Conservation (phyloP, 208 protist species). For the Leishmania amazonensis region DNA sequence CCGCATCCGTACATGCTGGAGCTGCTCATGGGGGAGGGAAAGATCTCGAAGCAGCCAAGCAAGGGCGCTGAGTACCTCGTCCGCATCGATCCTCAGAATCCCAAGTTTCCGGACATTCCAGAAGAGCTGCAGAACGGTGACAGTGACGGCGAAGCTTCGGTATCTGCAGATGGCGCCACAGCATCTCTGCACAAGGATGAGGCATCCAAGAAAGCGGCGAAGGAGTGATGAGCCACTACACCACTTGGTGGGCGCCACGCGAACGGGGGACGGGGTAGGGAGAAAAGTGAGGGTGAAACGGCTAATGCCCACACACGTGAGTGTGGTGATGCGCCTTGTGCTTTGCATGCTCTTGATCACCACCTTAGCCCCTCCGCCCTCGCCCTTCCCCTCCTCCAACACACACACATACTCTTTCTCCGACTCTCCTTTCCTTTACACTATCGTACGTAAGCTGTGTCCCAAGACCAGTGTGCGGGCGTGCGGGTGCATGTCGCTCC, state of each 20-base stretch:
- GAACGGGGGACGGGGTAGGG: neutral
- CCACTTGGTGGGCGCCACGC: neutral
- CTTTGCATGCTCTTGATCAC: neutral
- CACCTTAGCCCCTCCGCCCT: neutral
- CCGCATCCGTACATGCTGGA: constrained; percentile 92
- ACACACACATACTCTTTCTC: neutral
- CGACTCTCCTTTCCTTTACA: neutral
- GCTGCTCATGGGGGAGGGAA: constrained; percentile 66
- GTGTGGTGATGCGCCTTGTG: no score
- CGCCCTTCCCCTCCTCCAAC: neutral
- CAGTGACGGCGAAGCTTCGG: constrained; percentile 6
- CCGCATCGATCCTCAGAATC: constrained; percentile 73
- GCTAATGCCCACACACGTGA: neutral
- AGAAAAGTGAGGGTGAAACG: neutral
- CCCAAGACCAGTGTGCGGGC: neutral
- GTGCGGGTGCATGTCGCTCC: neutral
- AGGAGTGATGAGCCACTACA: neutral
- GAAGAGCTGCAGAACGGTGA: constrained; percentile 63
- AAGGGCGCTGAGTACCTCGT: constrained; percentile 52
- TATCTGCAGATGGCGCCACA: constrained; percentile 1
- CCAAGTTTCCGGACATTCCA: constrained; percentile 88
- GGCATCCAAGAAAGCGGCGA: constrained; percentile 7
- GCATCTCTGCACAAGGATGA: neutral
- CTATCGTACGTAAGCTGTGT: neutral
- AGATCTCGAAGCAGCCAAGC: constrained; percentile 79